Conservation (phyloP, 495 filamentous ascomycete species). For the Tuber borchii region DNA sequence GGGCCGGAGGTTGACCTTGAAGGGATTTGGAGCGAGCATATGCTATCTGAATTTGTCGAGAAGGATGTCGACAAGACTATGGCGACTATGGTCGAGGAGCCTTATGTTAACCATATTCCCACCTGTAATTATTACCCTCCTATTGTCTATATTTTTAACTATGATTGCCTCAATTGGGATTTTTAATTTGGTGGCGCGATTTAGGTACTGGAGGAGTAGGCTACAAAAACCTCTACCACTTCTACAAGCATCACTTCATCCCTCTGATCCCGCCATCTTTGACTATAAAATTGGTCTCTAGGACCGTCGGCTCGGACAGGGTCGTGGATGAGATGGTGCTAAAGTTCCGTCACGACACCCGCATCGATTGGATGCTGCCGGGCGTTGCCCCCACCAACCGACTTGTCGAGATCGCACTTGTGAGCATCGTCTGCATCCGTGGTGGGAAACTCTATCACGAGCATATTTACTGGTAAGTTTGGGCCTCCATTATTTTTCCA, state of each 20-base stretch:
- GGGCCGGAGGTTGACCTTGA: constrained; percentile 51
- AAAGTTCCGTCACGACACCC: constrained; percentile 63
- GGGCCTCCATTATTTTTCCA: not conserved
- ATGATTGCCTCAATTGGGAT: constrained; percentile 27
- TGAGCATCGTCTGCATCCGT: constrained; percentile 67
- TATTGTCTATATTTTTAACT: constrained; percentile 45
- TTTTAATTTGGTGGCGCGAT: not conserved
- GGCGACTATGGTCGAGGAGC: constrained; percentile 56
- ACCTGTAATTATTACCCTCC: constrained; percentile 36
- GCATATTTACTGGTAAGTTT: constrained; percentile 64
- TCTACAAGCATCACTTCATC: constrained; percentile 71
- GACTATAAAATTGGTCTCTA: constrained; percentile 61
- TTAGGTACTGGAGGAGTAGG: constrained; percentile 64
- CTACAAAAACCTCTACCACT: constrained; percentile 55
- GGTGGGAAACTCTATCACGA: constrained; percentile 72
- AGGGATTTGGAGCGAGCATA: constrained; percentile 57
- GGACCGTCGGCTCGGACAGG: constrained; percentile 57
- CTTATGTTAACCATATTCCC: constrained; percentile 57
- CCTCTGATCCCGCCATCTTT: constrained; percentile 62
- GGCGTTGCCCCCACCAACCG: constrained; percentile 65
- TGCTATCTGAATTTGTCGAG: constrained; percentile 51
- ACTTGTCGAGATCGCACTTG: constrained; percentile 62
- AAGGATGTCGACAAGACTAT: constrained; percentile 52
- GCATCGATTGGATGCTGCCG: constrained; percentile 75
- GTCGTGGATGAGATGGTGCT: constrained; percentile 55